Evolutionary conservation across 2,329 filamentous ascomycete genomes (phyloP), one percentile per base, ranked within the genome.

Genomic region (Bipolaris zeicola): DNA sequence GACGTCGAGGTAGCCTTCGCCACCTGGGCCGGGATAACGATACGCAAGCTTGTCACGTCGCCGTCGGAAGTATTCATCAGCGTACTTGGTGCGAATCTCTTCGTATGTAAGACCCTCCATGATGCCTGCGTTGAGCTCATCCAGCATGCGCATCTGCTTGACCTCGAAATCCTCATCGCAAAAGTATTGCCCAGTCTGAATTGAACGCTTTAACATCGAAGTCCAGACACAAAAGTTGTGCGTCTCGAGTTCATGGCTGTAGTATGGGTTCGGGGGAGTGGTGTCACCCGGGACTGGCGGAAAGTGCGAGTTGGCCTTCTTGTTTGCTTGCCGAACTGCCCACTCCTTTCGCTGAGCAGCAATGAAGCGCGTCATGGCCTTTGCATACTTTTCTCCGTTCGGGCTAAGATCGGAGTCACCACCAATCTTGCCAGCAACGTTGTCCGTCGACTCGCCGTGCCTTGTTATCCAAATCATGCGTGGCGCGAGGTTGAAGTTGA

Each of bases 161-260:
- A 96, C 88, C 64, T 98, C 95, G 74, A 94, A 76, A 51, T 96
- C 91, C 20, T 98, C 94, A 63, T 98, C 95, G 65, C 96, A 90
- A 74, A 98, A 99, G 74, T 90, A 89, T 62, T 95, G 87, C 0
- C 90, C 92, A 0, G 93, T 96, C 71, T 96, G 87, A 48, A 95
- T 88, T 58, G 91, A 92, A 62, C 95, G 90, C 73, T 90, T 89
- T 61, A 99, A 85, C 94, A 98, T 98, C 2, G 91, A 96, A 0
- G 94, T 97, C 95, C 95, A 99, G 14, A 99, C 91, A 75, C 95
- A 99, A 73, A 97, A 98, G 73, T 92, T 92, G 80, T 96, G 96
- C 69, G 90, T 85, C 26, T 78, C 77, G 18, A 64, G 60, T 13
- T 77, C 74, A 41, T 64, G 68, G 50, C 78, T 77, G 65, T 89